Base-by-base conservation (phyloP, 306 rosid species). In the Datisca glomerata region DNA sequence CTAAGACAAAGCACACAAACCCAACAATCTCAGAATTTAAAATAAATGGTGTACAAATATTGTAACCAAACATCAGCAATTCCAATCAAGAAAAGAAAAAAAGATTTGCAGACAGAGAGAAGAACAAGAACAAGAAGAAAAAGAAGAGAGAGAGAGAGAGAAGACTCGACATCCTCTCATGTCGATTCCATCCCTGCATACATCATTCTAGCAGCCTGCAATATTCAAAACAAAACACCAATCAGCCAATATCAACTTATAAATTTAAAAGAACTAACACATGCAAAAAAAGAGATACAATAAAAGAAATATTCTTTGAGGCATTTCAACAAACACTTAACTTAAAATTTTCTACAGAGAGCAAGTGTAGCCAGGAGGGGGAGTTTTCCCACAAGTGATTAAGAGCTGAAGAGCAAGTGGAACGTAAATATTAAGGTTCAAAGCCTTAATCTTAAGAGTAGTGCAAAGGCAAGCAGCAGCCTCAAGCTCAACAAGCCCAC, bases 351-450 rank as follows among this genome's bases (percentile, higher is more conserved):
- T 59, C 40, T 74, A 89, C 25, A 89, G 78, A 45, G 94, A 56
- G 78, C 98, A 91, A 12, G 98, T 91, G 82, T 65, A 91, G 51
- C 98, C 98, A 64, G 92, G 76, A 60, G 98, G 96, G 52, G 98
- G 98, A 3, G 68, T 53, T 61, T 91, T 91, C 2, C 98, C 98
- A 65, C 98, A 91, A 39, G 92, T 34, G 12, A 91, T 50, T 11
- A 91, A 94, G 12, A 91, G 94, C 73, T 91, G 94, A 64, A 91
- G 81, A 56, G 96, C 96, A 19, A 91, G 23, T 0, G 98, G 96
- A 1, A 91, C 92, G 45, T 47, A 80, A 4, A 91, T 50, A 21
- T 75, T 85, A 34, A 91, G 96, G 66, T 81, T 78, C n/a, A 91
- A 71, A 61, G 72, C 78, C 66, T 91, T 91, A 13, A 75, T 24